phyloP scores from a whole-genome alignment of 1,139 yeast species.

The Protomyces macrosporus region DNA sequence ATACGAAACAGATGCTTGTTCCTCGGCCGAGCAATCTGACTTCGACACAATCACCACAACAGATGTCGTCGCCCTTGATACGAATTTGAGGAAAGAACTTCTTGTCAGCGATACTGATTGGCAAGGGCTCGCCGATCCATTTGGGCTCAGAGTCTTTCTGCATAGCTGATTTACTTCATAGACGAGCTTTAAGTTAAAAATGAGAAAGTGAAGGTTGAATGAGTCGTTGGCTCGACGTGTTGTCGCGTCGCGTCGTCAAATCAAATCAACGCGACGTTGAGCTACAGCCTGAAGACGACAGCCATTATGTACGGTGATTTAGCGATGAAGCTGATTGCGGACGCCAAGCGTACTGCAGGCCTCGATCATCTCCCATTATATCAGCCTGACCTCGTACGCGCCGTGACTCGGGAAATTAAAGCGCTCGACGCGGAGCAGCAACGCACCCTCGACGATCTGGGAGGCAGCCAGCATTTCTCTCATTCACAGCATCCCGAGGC shows the following conservation, averaged over 20 bases:
- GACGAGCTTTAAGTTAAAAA: background rate
- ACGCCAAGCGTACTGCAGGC: constrained; percentile 71
- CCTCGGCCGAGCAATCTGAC: background rate
- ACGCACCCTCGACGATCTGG: constrained; percentile 35
- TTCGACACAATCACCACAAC: background rate
- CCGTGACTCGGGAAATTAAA: constrained; percentile 47
- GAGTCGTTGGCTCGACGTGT: background rate
- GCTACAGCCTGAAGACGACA: background rate
- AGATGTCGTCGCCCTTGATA: background rate
- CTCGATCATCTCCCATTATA: constrained; percentile 66
- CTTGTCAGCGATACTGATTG: background rate
- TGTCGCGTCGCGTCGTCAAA: background rate
- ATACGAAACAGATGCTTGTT: background rate
- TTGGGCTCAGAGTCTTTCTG: background rate
- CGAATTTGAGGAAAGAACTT: background rate
- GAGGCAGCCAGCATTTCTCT: constrained; percentile 46
- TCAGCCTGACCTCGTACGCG: constrained; percentile 69
- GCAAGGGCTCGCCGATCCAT: background rate
- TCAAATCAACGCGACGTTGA: background rate
- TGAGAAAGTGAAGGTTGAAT: no score
- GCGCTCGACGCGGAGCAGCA: constrained; percentile 49
- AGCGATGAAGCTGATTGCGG: constrained; percentile 73
- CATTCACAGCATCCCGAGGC: constrained; percentile 38
- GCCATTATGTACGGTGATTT: constrained; percentile 75
- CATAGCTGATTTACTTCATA: no score